Conservation (phyloP, 2,329 filamentous ascomycete genomes). For the Lasiodiplodia gonubiensis region DNA sequence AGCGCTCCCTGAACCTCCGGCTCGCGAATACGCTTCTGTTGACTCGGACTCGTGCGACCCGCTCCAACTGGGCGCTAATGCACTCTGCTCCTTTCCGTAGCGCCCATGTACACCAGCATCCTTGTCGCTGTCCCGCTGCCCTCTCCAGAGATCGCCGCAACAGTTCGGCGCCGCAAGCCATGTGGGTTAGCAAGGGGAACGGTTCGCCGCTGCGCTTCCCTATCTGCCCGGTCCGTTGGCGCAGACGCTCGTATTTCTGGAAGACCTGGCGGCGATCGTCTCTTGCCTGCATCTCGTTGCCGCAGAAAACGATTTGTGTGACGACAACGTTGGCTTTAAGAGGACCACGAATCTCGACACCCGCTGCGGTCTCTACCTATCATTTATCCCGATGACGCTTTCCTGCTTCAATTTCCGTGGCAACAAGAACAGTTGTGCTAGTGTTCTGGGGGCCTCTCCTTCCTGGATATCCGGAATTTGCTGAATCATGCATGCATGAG, state of each 20-base stretch:
- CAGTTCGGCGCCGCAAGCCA: not conserved
- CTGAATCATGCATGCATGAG: conserved; percentile 4
- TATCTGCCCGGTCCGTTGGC: not conserved
- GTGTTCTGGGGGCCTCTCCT: too few species aligned
- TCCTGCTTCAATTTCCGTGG: not conserved
- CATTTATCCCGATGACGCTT: not conserved
- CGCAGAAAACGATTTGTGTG: not conserved
- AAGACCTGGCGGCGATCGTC: conserved; percentile 1
- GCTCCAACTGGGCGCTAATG: conserved; percentile 16
- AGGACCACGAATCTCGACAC: conserved; percentile 11
- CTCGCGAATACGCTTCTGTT: not conserved
- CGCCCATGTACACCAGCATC: not conserved
- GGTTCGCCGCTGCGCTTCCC: not conserved
- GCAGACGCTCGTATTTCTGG: not conserved
- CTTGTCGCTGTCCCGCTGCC: conserved; percentile 12
- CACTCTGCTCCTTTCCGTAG: conserved; percentile 6
- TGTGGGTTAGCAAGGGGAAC: conserved; percentile 10
- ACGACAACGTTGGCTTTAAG: not conserved
- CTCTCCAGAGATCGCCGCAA: not conserved
- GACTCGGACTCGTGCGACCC: conserved; percentile 11
- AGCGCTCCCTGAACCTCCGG: conserved; percentile 3
- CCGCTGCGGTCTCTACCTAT: conserved; percentile 10
- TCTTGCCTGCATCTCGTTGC: conserved; percentile 12
- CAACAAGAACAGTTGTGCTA: not conserved
- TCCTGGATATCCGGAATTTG: not conserved